Evolutionary conservation across 805 yeast genomes (phyloP), one percentile per base, ranked within the genome.

Genomic region (Pichia paraexigua): DNA sequence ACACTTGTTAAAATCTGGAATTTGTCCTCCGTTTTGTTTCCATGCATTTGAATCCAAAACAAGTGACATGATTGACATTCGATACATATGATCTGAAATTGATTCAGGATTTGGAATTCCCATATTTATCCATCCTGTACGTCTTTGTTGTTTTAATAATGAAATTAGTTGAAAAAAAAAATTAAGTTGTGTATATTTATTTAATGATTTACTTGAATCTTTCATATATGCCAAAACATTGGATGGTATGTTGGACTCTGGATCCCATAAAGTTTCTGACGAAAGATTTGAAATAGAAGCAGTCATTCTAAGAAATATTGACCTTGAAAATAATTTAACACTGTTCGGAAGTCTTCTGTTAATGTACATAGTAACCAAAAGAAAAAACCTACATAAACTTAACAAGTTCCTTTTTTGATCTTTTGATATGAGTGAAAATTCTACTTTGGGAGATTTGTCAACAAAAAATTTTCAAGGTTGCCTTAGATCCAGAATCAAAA

Each of bases 91-190:
- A 68, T 91, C 97, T n/a, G 88, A 78, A 48, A 90, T 89, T 48
- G 86, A 79, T 67, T 89, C 87, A 3, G 83, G 82, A 25, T 72
- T 60, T 1, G 73, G 73, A 18, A 73, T 63, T 12, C 79, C 76
- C 61, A 79, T 80, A 63, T 89, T 92, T 21, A 92, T 68, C 98
- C 98, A 92, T 2, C 99, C 99, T 0, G 99, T 92, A 64, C 99
- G 77, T 58, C 77, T 82, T 62, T 88, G 92, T 5, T 80, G 72
- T 67, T 92, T 92, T 59, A 92, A 73, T 35, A 82, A 73, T 48
- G 84, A 76, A 0, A 88, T 78, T 32, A 89, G 78, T 62, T 87
- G 88, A 46, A 67, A 67, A 47, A 69, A 69, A 28, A 69, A 69
- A 52, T 58, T 60, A 39, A 69, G 63, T 52, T 63, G 63, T 53